Evolutionary conservation across 768 basidiomycete genomes (phyloP), one percentile per base, ranked within the genome.

Genomic region (Termitomyces bulborhizus): DNA sequence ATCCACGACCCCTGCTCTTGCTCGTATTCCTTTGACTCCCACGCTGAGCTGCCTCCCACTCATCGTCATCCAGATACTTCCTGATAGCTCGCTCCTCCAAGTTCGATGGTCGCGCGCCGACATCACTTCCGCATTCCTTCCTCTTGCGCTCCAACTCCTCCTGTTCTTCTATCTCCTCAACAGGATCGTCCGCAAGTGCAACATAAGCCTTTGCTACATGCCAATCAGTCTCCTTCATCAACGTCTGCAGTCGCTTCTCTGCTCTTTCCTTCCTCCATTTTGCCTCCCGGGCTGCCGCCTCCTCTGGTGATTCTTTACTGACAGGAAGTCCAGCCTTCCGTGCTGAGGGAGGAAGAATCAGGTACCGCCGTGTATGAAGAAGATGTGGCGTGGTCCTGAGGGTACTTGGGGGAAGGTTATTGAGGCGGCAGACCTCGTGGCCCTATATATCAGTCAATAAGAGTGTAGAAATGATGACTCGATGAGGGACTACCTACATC

Each of bases 301-400:
- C 63, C 0, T 63, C 65, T 6, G 62, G 43, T 21, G 64, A 60
- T 27, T 65, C 50, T 31, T 43, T 63, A 32, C 49, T 60, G 36
- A 58, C 60, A 58, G 60, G 60, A 57, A 55, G 41, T 44, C 61
- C 46, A 29, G 61, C 62, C 13, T 61, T 68, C 51, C 66, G 69
- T 4, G 71, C 64, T 18, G 73, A 73, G 2, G 76, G 70, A 1
- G 86, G 86, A 9, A 89, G 71, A 15, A 73, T 65, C 54, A 90
- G 67, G 57, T 71, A 79, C 1, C 73, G 70, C 5, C 87, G 81
- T 1, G 88, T 89, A 66, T 89, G 87, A 15, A 90, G 72, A 7
- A 90, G 71, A 63, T 90, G 86, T 6, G 89, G 88, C 0, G 83
- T 89, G 0, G 84, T 88, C 55, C 72, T 79, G 18, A 90, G 69